Conservation (phyloP, 805 yeast genomes). For the Yamadazyma olivae region DNA sequence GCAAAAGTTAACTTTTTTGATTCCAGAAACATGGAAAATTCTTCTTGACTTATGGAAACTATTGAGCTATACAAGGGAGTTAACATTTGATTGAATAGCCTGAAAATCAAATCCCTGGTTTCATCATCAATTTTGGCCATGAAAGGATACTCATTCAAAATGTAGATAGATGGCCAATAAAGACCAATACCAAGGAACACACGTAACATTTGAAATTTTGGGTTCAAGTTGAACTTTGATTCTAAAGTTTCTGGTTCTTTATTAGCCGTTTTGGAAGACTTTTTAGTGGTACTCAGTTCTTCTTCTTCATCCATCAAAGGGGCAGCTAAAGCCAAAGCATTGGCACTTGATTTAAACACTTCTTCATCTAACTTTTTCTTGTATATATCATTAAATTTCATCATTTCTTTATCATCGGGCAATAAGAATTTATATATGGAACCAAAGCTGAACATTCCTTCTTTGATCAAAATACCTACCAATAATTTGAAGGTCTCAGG, state of each 20-base stretch:
- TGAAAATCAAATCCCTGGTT: conserved; percentile 44
- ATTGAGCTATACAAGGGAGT: conserved; percentile 42
- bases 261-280: neutral
- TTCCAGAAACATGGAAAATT: conserved; percentile 19
- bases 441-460: conserved; percentile 63
- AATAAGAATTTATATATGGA: conserved; percentile 53
- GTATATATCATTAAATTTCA: conserved; percentile 40
- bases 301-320: conserved; percentile 72
- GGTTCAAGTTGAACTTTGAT: conserved; percentile 9
- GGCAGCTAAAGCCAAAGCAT: conserved; percentile 85
- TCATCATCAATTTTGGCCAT: conserved; percentile 53
- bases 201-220: conserved; percentile 42
- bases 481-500: conserved; percentile 45
- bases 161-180: conserved; percentile 56
- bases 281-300: conserved; percentile 7
- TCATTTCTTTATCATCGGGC: conserved; percentile 51
- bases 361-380: conserved; percentile 50
- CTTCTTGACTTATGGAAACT: conserved; percentile 15
- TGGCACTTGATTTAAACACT: conserved; percentile 60
- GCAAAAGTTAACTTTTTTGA: conserved; percentile 20
- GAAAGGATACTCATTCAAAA: conserved; percentile 61
- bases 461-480: conserved; percentile 58
- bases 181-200: conserved; percentile 57
- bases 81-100: conserved; percentile 48
- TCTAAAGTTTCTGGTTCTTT: neutral